Percentiles rank a stretch among this genome's conserved stretches.
Evolutionary conservation across 78 protist genomes (phyloP).

Genomic region (Dictyostelium brefeldianum): DNA sequence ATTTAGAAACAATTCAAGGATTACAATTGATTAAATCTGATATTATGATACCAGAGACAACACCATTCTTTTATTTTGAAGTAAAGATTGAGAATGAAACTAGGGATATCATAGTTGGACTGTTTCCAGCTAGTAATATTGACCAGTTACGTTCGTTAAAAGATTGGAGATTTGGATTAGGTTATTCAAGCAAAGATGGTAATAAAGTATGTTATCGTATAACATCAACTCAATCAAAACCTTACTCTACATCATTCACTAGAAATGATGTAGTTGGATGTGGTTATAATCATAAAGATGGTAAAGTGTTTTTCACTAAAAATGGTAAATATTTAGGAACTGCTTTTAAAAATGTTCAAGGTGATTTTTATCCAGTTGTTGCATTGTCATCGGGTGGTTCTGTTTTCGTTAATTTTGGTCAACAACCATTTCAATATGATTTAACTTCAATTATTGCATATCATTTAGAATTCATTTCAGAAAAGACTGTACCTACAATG

Average conservation of each 20-base stretch:
- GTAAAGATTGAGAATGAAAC: slow-evolving; percentile 63
- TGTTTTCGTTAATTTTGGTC: slow-evolving; percentile 75
- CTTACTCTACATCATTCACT: slow-evolving; percentile 42
- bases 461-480: slow-evolving; percentile 52
- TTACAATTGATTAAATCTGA: slow-evolving; percentile 29
- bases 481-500: slow-evolving; percentile 33
- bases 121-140: slow-evolving; percentile 11
- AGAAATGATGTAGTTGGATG: slow-evolving; percentile 83
- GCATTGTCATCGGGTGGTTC: slow-evolving; percentile 31
- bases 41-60: slow-evolving; percentile 55
- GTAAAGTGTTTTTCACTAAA: slow-evolving; percentile 78
- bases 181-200: slow-evolving; percentile 45
- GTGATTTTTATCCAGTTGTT: slow-evolving; percentile 72
- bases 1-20: slow-evolving; percentile 4
- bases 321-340: slow-evolving; percentile 82
- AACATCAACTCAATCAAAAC: background rate
- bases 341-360: slow-evolving; percentile 76
- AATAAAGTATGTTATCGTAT: slow-evolving; percentile 52
- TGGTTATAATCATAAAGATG: slow-evolving; percentile 72
- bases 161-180: slow-evolving; percentile 67
- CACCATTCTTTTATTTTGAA: slow-evolving; percentile 81
- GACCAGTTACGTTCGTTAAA: slow-evolving; percentile 25
- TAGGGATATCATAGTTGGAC: slow-evolving; percentile 24
- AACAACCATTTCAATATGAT: slow-evolving; percentile 72
- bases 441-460: slow-evolving; percentile 18